phyloP scores from a whole-genome alignment of 768 basidiomycete species.

The Pleurotus pulmonarius region DNA sequence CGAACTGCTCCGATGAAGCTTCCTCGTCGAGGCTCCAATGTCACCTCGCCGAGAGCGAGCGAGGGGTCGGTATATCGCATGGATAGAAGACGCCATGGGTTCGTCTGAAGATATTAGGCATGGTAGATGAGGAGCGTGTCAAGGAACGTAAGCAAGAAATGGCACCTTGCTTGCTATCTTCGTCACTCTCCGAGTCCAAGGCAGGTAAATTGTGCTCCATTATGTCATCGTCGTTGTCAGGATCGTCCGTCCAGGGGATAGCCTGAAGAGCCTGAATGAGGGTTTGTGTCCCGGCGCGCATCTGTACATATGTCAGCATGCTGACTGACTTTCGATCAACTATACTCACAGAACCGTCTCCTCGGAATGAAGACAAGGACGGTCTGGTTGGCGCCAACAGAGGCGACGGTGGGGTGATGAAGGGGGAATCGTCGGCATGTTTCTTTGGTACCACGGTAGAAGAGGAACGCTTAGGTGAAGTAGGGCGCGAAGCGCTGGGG shows the following conservation, averaged over 20 bases:
- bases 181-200: conserved; percentile 61
- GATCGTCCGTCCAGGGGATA: conserved; percentile 69
- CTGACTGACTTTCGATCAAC: conserved; percentile 3
- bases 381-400: conserved; percentile 40
- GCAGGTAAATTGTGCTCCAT: conserved; percentile 36
- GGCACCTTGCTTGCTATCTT: conserved; percentile 43
- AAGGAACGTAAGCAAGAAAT: conserved; percentile 15
- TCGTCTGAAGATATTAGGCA: conserved; percentile 25
- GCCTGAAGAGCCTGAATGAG: conserved; percentile 87
- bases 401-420: conserved; percentile 74
- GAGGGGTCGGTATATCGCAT: conserved; percentile 80
- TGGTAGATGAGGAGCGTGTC: neutral
- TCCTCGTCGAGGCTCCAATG: conserved; percentile 18
- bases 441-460: conserved; percentile 15
- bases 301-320: conserved; percentile 38
- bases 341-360: conserved; percentile 64
- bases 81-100: conserved; percentile 78
- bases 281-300: conserved; percentile 85
- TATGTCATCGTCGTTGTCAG: conserved; percentile 67
- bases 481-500: conserved; percentile 28
- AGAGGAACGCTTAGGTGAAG: conserved; percentile 18
- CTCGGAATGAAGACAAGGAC: conserved; percentile 51
- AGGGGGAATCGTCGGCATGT: conserved; percentile 50
- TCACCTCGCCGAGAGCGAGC: conserved; percentile 56
- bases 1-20: conserved; percentile 15